Evolutionary conservation across 1,139 yeast species (phyloP), one percentile per base, ranked within the genome.

Genomic region (Cylindricascospora bacillispora): DNA sequence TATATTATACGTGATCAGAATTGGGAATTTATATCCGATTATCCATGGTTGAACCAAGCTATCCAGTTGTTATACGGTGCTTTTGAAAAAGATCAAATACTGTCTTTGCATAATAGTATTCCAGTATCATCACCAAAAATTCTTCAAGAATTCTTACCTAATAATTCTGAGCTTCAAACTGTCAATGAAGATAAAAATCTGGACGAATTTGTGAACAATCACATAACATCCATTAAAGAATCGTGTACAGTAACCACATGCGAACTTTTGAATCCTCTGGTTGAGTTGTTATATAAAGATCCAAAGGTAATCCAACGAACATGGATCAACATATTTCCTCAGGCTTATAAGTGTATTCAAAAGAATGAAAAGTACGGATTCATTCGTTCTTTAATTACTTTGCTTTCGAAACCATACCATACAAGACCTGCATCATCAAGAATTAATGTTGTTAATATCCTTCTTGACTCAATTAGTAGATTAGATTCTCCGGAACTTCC

Each of bases 31-130:
- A 63, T 92, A 29, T 89, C 93, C 0, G 97, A 86, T 41, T 80
- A 80, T 46, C 85, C 86, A 29, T 92, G 98, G 98, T 60, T 86
- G 37, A 83, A 85, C 50, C 98, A 89, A 54, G 98, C 94, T 0
- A 61, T 83, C 23, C 97, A 89, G 50, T 58, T 92, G 25, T 59
- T 92, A 9, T 81, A 79, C 48, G 94, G 93, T 0, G 67, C 93
- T 0, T 71, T 83, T 43, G 77, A 75, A 35, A 55, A 55, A 26
- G 68, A 68, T 1, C 60, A 66, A 32, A 56, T 49, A 5, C 43
- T 80, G 18, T 55, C 52, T 19, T 54, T 81, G 25, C 57, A 57
- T 1, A 62, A 58, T 7, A 78, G 74, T 28, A 66, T 70, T 40
- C 65, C 62, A 20, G 61, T 81, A 30, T 69, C 83, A 3, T 60